A percentile compares a stretch with the other conserved stretches of the same genome.
Evolutionary conservation across 2,329 filamentous ascomycete species (phyloP).

Genomic region (Teratosphaeriaceae sp.): DNA sequence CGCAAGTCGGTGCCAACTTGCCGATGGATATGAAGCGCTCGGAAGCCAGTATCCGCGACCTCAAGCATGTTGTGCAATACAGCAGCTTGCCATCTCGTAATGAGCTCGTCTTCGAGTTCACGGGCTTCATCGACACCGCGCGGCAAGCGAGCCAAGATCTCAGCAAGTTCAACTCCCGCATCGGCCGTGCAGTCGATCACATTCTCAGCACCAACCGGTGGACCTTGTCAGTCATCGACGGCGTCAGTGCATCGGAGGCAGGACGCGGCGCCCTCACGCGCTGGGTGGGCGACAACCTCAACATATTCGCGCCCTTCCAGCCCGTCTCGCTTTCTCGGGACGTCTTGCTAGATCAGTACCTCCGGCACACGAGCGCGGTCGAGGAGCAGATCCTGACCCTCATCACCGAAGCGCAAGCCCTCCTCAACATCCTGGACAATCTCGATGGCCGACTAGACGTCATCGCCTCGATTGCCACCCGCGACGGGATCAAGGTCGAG

Average conservation of each 20-base stretch:
- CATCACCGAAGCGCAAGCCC: slow-evolving; percentile 62
- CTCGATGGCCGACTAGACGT: slow-evolving; percentile 63
- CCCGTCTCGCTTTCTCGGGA: slow-evolving; percentile 53
- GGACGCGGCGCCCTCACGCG: slow-evolving; percentile 32
- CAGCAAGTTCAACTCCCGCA: slow-evolving; percentile 68
- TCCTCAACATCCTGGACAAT: slow-evolving; percentile 58
- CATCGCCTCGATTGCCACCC: slow-evolving; percentile 63
- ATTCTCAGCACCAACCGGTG: slow-evolving; percentile 70
- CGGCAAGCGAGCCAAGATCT: slow-evolving; percentile 59
- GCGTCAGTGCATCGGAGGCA: slow-evolving; percentile 44
- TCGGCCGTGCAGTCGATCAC: slow-evolving; percentile 66
- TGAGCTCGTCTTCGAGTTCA: slow-evolving; percentile 68
- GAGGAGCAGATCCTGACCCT: slow-evolving; percentile 62
- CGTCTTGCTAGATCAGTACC: slow-evolving; percentile 64
- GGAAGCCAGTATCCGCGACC: slow-evolving; percentile 66
- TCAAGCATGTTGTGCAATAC: slow-evolving; percentile 65
- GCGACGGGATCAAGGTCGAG: slow-evolving; percentile 54
- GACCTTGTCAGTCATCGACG: slow-evolving; percentile 64
- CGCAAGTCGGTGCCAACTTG: slow-evolving; percentile 57
- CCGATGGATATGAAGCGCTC: slow-evolving; percentile 74
- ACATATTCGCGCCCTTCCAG: slow-evolving; percentile 55
- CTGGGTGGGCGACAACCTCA: slow-evolving; percentile 39
- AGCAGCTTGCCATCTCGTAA: slow-evolving; percentile 61
- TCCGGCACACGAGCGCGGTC: slow-evolving; percentile 63
- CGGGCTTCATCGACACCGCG: slow-evolving; percentile 66